Conservation (phyloP, 1,139 yeast species). For the Kodamaea alishanica region DNA sequence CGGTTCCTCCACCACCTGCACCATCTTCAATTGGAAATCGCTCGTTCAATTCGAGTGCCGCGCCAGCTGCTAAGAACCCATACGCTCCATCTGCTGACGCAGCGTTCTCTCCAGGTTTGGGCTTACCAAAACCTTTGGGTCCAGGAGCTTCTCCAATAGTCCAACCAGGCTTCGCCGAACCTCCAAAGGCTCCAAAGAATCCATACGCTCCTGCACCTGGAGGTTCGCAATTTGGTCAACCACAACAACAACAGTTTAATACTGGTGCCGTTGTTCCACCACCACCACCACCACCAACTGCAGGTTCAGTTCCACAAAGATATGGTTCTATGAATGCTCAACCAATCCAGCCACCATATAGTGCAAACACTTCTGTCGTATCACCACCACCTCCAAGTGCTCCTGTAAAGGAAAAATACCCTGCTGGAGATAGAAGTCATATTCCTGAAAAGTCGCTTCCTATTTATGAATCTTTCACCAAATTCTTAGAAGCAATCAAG, state of each 20-base stretch:
- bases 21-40: slow-evolving; percentile 3
- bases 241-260: not conserved
- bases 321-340: slow-evolving; percentile 6
- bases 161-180: not conserved
- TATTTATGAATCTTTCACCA: slow-evolving; percentile 54
- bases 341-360: slow-evolving; percentile 15
- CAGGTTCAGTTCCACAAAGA: slow-evolving; percentile 10
- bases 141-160: slow-evolving; percentile 2
- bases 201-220: slow-evolving; percentile 8
- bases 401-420: slow-evolving; percentile 40
- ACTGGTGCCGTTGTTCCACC: slow-evolving; percentile 17
- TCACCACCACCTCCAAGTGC: slow-evolving; percentile 18
- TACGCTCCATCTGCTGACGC: slow-evolving; percentile 30
- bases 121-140: slow-evolving; percentile 8
- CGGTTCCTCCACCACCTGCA: slow-evolving; percentile 5
- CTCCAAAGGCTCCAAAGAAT: slow-evolving; percentile 4
- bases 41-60: not conserved
- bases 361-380: slow-evolving; percentile 10
- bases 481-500: slow-evolving; percentile 57
- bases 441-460: slow-evolving; percentile 57
- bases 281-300: slow-evolving; percentile 20
- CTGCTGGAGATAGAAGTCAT: slow-evolving; percentile 70
- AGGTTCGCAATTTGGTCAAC: not conserved
- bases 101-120: slow-evolving; percentile 4
- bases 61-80: slow-evolving; percentile 30